A percentile compares a stretch with the other conserved stretches of the same genome.
phyloP scores from a whole-genome alignment of 2,329 filamentous ascomycete species.

The Colletotrichum camelliae region DNA sequence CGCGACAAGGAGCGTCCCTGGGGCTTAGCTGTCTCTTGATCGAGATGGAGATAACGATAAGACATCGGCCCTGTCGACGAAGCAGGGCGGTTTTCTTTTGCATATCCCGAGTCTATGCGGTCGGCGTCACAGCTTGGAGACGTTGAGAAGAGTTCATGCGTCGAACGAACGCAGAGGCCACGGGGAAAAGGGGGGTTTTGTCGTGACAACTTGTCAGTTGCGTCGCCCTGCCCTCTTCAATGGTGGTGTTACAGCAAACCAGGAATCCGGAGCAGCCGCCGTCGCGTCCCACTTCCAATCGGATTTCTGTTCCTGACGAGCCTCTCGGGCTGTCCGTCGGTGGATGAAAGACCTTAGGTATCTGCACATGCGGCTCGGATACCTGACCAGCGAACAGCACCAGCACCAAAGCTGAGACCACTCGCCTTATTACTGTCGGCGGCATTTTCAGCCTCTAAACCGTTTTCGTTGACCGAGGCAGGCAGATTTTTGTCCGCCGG shows the following conservation, averaged over 20 bases:
- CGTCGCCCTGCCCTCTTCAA: background rate
- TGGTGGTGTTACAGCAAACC: background rate
- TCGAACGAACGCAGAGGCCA: background rate
- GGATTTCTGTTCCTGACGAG: background rate
- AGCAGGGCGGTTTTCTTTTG: background rate
- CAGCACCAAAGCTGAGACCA: background rate
- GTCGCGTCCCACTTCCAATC: conserved; percentile 1
- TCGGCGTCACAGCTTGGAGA: background rate
- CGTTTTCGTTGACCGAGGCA: conserved; percentile 7
- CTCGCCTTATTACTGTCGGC: background rate
- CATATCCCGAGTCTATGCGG: background rate
- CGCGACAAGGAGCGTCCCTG: background rate
- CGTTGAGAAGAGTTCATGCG: background rate
- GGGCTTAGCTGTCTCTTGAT: background rate
- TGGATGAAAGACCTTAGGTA: background rate
- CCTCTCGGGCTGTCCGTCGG: conserved; percentile 2
- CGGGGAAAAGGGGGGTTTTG: background rate
- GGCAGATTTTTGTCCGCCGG: background rate
- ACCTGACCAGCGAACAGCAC: background rate
- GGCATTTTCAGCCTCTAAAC: background rate
- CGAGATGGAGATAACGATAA: conserved; percentile 17
- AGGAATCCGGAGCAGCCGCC: background rate
- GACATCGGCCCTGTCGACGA: background rate
- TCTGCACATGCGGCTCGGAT: background rate
- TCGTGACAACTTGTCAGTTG: background rate